phyloP scores from a whole-genome alignment of 139 green algal species.

The Haematococcus lacustris region DNA sequence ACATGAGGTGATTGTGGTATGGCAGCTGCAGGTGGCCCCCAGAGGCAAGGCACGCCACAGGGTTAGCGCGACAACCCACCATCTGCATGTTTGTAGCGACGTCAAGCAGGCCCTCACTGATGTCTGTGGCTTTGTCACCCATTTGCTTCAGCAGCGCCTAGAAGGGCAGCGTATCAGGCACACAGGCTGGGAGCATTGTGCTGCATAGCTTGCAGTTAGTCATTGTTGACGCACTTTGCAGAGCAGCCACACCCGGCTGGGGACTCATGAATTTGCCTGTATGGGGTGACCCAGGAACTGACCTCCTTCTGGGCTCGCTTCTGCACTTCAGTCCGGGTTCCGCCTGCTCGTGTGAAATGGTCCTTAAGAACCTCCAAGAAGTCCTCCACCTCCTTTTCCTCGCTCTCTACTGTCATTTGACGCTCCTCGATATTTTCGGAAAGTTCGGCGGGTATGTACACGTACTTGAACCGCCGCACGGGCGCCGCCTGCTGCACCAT shows the following conservation, averaged over 20 bases:
- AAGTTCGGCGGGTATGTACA: slow-evolving; percentile 56
- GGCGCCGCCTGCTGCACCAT: too few relatives aligned
- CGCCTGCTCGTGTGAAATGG: slow-evolving; percentile 19
- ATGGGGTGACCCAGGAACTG: neutral
- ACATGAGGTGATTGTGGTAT: neutral
- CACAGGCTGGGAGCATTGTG: neutral
- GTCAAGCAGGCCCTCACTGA: slow-evolving; percentile 26
- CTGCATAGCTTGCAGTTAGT: neutral
- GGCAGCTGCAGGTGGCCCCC: neutral
- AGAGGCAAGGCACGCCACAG: too few relatives aligned
- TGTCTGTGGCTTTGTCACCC: slow-evolving; percentile 13
- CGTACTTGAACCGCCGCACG: slow-evolving; percentile 46
- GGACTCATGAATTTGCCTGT: neutral
- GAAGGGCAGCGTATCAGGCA: neutral
- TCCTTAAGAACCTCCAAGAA: slow-evolving; percentile 61
- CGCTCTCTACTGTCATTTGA: slow-evolving; percentile 12
- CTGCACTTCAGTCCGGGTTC: slow-evolving; percentile 8
- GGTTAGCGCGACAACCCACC: too few relatives aligned
- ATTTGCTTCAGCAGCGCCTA: slow-evolving; percentile 26
- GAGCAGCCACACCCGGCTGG: neutral
- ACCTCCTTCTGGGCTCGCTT: slow-evolving; percentile 17
- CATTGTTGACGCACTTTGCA: neutral
- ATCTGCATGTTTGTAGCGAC: slow-evolving; percentile 34
- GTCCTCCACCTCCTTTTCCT: slow-evolving; percentile 52
- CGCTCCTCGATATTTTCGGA: slow-evolving; percentile 47